Evolutionary conservation across 306 rosid genomes (phyloP).

Genomic region (Vachellia pachyceras): DNA sequence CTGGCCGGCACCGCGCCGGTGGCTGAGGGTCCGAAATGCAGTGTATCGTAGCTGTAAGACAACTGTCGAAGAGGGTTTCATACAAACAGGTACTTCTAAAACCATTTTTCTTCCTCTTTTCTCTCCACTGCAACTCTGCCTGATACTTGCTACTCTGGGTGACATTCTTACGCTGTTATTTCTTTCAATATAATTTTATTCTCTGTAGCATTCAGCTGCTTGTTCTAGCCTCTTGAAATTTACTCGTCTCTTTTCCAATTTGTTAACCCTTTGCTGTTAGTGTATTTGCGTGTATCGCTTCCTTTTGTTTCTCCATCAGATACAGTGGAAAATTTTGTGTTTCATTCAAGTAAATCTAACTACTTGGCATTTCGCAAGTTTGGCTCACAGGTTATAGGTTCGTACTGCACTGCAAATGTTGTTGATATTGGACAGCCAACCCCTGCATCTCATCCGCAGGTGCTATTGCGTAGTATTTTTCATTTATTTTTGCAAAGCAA

Average conservation of each 20-base stretch:
- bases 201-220: neutral
- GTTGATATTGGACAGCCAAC: conserved; percentile 92
- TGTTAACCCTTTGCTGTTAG: neutral
- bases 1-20: neutral
- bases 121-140: neutral
- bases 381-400: conserved; percentile 54
- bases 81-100: conserved; percentile 49
- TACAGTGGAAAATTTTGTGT: neutral
- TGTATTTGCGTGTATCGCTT: neutral
- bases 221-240: neutral
- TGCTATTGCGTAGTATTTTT: conserved; percentile 33
- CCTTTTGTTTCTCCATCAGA: neutral
- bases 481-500: neutral
- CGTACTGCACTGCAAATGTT: conserved; percentile 53
- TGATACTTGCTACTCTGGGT: neutral
- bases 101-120: neutral
- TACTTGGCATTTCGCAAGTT: conserved; percentile 32
- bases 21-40: conserved; percentile 52
- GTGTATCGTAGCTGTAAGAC: conserved; percentile 45
- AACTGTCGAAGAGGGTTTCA: conserved; percentile 49
- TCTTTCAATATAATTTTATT: conserved; percentile 12
- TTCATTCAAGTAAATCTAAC: conserved; percentile 34
- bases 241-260: conserved; percentile 5
- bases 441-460: conserved; percentile 84
- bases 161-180: conserved; percentile 23